Evolutionary conservation across 148 eudicot species (phyloP), one percentile per base, ranked within the genome.

Genomic region (Rhododendron molle): DNA sequence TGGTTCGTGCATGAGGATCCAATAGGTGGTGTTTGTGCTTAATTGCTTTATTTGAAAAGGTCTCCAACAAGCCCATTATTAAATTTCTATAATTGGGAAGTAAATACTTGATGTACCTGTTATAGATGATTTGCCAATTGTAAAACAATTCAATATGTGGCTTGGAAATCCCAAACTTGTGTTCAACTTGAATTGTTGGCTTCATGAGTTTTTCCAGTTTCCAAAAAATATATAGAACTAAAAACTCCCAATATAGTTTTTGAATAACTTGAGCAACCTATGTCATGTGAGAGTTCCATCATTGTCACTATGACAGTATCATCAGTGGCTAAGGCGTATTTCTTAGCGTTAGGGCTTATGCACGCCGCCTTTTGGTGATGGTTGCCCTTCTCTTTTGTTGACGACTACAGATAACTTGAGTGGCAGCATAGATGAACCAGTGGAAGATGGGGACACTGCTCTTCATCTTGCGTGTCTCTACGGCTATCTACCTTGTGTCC

Each of bases 371-470:
- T 46, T 83, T 52, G 38, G 38, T 62, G 7, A 81, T 86, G 65
- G 65, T 87, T 43, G 38, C 43, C 44, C 56, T 16, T 43, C 67
- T 16, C 69, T n/a, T 83, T 12, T 82, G 32, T 84, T 85, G 81
- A 80, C 86, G 81, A 23, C 36, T 85, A 72, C 91, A 96, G 99
- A 94, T 91, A 90, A 91, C 86, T 91, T 94, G 89, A 89, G 83
- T 81, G 97, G 96, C 65, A 88, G 85, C 88, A 93, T 96, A 87
- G 91, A 96, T 86, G 92, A 94, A 73, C 94, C 96, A 4, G 78
- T 96, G 60, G 99, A 95, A 90, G 99, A 96, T 82, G 97, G 99
- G 44, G 99, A 96, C 88, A 95, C 96, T 34, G 94, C 95, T 78
- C 96, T 96, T 87, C 99, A 96, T 89, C 97, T 96, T 46, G 62